Base-by-base conservation (phyloP, 352 stramenopile species). In the Albugo candida region DNA sequence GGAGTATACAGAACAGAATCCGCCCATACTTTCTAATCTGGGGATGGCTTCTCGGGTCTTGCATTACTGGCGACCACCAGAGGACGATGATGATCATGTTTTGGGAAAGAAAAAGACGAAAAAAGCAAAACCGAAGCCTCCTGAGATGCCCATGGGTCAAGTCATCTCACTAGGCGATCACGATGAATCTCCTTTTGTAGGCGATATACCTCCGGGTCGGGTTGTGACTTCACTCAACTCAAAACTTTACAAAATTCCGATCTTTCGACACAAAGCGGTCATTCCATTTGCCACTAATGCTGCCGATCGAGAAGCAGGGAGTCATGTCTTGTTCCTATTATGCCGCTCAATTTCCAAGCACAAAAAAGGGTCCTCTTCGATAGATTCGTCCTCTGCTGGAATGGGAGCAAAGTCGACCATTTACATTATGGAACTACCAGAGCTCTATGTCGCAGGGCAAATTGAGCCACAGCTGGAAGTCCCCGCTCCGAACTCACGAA, bases 401-500 rank as follows among this genome's bases (percentile, higher is more conserved):
- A 52, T 52, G 12, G 55, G 60, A 16, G 19, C 20, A 21, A 83
- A 80, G 54, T 82, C 76, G 17, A 83, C 71, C 0, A 61, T 75
- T 18, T 79, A 79, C 47, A 61, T 86, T 19, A 81, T 85, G 58
- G 76, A 88, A 51, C 56, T 89, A 36, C 77, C 77, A 11, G 65
- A 77, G 17, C 47, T 86, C 16, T 91, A 78, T 48, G 50, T 86
- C 12, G 77, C 74, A 14, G 77, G 77, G 4, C 77, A 91, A 53
- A 67, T 85, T 42, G 76, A 86, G 49, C 76, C 76, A 36, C 71
- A 86, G 55, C 83, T 85, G 17, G 72, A 88, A 61, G 76, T 88
- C 2, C 76, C 76, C 0, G 73, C 73, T 0, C 76, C 77, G 0
- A 86, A 91, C 43, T 91, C 77, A 17, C 60, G 70, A 11, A 75